Conservation (phyloP, 2,329 filamentous ascomycete species). For the Fusarium sp. region DNA sequence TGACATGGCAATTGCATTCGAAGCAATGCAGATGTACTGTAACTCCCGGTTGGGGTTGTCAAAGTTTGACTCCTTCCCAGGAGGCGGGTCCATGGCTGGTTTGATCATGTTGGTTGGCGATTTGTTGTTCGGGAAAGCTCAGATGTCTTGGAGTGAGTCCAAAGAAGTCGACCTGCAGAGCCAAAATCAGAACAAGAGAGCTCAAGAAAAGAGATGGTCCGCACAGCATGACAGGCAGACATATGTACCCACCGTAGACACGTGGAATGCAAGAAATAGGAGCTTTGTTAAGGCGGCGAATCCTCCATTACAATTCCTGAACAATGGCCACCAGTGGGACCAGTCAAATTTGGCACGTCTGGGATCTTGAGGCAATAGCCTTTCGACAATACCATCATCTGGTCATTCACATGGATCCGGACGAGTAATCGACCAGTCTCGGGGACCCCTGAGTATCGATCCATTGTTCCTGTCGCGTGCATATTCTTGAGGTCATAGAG, state of each 20-base stretch:
- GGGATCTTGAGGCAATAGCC: not conserved
- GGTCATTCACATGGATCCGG: not conserved
- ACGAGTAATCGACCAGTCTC: not conserved
- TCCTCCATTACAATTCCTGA: not conserved
- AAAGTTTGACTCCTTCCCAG: slow-evolving; percentile 18
- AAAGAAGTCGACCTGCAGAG: not conserved
- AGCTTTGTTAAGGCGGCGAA: not conserved
- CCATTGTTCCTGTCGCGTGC: not conserved
- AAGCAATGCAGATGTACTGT: slow-evolving; percentile 25
- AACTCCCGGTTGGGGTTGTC: slow-evolving; percentile 20
- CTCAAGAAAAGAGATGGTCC: not conserved
- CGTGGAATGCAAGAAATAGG: not conserved
- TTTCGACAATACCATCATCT: not conserved
- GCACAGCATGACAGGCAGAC: not conserved
- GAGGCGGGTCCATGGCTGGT: slow-evolving; percentile 27
- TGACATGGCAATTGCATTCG: slow-evolving; percentile 11
- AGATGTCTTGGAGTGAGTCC: not conserved
- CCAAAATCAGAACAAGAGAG: not conserved
- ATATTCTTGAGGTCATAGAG: not conserved
- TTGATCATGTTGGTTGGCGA: not conserved
- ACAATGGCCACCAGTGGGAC: not conserved
- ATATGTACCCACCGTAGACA: not conserved
- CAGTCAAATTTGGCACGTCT: not conserved
- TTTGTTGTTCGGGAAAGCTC: not conserved
- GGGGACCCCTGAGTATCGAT: not conserved